These are phyloP conservation scores for Leishmania tarentolae DNA, from an alignment of 208 protist species.

Conservation along the genomic window DNA sequence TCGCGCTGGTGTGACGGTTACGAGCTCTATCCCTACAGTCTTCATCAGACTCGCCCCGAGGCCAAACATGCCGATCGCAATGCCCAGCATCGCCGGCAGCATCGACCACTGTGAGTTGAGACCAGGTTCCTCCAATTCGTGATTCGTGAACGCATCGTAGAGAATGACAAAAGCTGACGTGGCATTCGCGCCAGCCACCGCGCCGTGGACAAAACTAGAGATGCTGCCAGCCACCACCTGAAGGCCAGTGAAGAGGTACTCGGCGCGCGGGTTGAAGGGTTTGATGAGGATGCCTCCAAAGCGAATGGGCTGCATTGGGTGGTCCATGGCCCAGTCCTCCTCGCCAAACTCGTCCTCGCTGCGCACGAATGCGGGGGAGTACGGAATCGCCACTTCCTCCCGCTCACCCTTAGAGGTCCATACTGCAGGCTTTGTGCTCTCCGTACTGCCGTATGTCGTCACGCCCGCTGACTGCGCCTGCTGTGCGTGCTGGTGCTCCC, in stretches of 20 bases:
- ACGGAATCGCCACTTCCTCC: neutral
- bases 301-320: conserved; percentile 74
- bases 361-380: conserved; percentile 33
- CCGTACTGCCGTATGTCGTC: conserved; percentile 25
- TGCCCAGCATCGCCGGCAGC: conserved; percentile 80
- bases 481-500: conserved; percentile 5
- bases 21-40: conserved; percentile 83
- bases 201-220: conserved; percentile 86
- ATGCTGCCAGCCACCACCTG: conserved; percentile 88
- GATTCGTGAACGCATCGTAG: conserved; percentile 76
- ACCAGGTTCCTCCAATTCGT: conserved; percentile 50
- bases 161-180: conserved; percentile 81
- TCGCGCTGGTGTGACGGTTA: conserved; percentile 81
- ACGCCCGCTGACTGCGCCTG: conserved; percentile 10
- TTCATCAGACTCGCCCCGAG: conserved; percentile 82
- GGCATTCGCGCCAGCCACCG: conserved; percentile 84
- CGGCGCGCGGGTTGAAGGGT: conserved; percentile 83
- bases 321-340: conserved; percentile 76
- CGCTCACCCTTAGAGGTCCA: neutral
- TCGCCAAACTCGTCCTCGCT: conserved; percentile 70
- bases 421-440: neutral
- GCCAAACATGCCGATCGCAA: conserved; percentile 83
- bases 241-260: conserved; percentile 85
- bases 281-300: conserved; percentile 77
- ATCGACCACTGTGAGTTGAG: conserved; percentile 71